A percentile compares a stretch with the other conserved stretches of the same genome.
Conservation (phyloP, 2,329 filamentous ascomycete species). For the Fusarium keratoplasticum region DNA sequence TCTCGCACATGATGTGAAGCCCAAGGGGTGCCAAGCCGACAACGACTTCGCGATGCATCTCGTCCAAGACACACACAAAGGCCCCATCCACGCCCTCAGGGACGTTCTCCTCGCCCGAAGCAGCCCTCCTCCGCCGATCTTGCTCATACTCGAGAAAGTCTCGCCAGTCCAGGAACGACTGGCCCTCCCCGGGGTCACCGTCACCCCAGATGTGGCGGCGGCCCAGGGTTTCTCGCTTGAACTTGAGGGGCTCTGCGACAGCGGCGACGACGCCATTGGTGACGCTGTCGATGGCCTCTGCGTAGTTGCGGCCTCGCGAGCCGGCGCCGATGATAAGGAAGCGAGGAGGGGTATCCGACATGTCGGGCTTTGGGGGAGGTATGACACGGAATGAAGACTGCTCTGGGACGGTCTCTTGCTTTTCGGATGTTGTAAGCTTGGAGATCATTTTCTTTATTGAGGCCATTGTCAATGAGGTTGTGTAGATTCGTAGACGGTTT, state of each 20-base stretch:
- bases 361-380: conserved; percentile 55
- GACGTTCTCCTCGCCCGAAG: conserved; percentile 59
- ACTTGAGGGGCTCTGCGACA: conserved; percentile 83
- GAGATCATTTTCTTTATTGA: conserved; percentile 33
- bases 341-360: conserved; percentile 66
- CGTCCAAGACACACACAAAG: conserved; percentile 81
- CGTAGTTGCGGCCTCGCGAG: conserved; percentile 81
- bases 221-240: conserved; percentile 80
- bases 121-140: conserved; percentile 65
- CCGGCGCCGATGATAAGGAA: conserved; percentile 87
- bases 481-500: neutral
- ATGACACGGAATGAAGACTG: conserved; percentile 35
- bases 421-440: conserved; percentile 27
- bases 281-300: conserved; percentile 71
- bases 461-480: conserved; percentile 28
- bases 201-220: conserved; percentile 78
- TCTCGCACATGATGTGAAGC: conserved; percentile 94
- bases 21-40: conserved; percentile 75
- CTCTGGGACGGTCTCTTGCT: conserved; percentile 28
- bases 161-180: conserved; percentile 79
- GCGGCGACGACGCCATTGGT: conserved; percentile 78
- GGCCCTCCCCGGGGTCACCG: conserved; percentile 63
- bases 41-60: conserved; percentile 87
- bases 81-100: conserved; percentile 70
- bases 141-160: conserved; percentile 81